These are phyloP conservation scores for Aspergillus versicolor DNA, from an alignment of 2,329 filamentous ascomycete species.

Conservation along the genomic window DNA sequence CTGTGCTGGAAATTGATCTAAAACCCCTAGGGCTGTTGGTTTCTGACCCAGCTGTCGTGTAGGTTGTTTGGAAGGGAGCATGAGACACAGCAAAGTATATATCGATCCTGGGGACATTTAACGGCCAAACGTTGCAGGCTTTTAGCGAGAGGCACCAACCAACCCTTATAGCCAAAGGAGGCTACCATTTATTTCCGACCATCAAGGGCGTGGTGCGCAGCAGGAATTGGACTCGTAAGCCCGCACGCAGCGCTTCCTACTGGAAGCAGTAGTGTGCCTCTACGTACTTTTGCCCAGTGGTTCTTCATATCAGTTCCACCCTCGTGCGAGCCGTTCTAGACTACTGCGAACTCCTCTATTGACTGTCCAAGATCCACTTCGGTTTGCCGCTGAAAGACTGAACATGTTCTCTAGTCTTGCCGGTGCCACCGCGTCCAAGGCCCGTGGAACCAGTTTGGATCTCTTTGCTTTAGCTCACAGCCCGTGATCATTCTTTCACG, in stretches of 20 bases:
- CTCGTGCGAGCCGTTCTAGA: too few species aligned
- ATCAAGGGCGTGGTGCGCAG: background rate
- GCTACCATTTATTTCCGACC: background rate
- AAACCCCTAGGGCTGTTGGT: too few species aligned
- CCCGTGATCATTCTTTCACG: background rate
- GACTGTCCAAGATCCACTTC: background rate
- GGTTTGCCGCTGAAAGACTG: background rate
- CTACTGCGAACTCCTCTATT: background rate
- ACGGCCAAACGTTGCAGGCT: background rate
- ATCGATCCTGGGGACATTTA: background rate
- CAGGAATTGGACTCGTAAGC: background rate
- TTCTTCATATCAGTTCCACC: too few species aligned
- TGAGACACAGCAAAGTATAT: background rate
- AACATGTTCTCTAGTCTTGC: background rate
- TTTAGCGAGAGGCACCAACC: too few species aligned
- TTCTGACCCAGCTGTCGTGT: too few species aligned
- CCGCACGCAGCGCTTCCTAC: background rate
- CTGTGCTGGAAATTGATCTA: too few species aligned
- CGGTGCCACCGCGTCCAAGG: slow-evolving; percentile 23
- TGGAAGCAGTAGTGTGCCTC: too few species aligned
- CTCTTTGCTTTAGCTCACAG: background rate
- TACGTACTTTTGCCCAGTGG: too few species aligned
- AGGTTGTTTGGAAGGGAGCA: too few species aligned
- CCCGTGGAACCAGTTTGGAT: slow-evolving; percentile 23
- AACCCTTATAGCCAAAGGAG: background rate